A percentile compares a stretch with the other conserved stretches of the same genome.
These are phyloP conservation scores for Hymenoscyphus linearis DNA, from an alignment of 2,329 filamentous ascomycete species.

Conservation along the genomic window DNA sequence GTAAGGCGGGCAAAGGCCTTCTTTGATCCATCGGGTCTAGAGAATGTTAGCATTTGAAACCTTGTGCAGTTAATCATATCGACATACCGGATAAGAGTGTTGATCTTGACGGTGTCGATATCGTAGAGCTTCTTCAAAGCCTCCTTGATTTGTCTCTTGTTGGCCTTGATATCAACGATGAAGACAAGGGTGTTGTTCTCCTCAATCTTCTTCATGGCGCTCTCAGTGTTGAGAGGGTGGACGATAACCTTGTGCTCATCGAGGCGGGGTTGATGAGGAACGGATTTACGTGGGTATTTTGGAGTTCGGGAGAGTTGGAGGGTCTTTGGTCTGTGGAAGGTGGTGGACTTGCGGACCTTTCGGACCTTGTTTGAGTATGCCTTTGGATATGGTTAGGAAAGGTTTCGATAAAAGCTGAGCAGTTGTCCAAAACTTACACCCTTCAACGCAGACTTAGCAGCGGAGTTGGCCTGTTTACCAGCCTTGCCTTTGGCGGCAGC, in stretches of 20 bases:
- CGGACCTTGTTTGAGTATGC: slow-evolving; percentile 77
- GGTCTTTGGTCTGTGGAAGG: slow-evolving; percentile 97
- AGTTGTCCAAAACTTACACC: slow-evolving; percentile 68
- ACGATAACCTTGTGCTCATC: slow-evolving; percentile 98
- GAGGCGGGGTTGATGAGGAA: slow-evolving; percentile 83
- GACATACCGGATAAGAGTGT: slow-evolving; percentile 91
- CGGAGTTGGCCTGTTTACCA: slow-evolving; percentile 83
- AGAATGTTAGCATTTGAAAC: slow-evolving; percentile 15
- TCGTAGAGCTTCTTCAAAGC: slow-evolving; percentile 99
- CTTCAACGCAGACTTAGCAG: slow-evolving; percentile 93
- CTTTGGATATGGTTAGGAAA: slow-evolving; percentile 37
- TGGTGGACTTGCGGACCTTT: slow-evolving; percentile 88
- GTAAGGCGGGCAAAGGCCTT: slow-evolving; percentile 98
- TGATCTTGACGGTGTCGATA: slow-evolving; percentile 97
- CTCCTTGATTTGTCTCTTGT: slow-evolving; percentile 99
- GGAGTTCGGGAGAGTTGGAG: slow-evolving; percentile 83
- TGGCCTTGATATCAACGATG: slow-evolving; percentile 94
- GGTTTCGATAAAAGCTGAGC: not conserved
- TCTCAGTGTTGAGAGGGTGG: slow-evolving; percentile 99
- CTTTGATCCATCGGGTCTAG: slow-evolving; percentile 90
- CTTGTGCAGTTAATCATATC: not conserved
- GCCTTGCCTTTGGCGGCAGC: slow-evolving; percentile 52
- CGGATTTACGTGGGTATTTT: slow-evolving; percentile 95
- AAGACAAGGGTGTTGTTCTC: slow-evolving; percentile 99
- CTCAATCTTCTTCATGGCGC: slow-evolving; percentile 99